Percentiles rank a stretch among this genome's conserved stretches.
Conservation (phyloP, 2,329 filamentous ascomycete species). For the Botryotinia calthae region DNA sequence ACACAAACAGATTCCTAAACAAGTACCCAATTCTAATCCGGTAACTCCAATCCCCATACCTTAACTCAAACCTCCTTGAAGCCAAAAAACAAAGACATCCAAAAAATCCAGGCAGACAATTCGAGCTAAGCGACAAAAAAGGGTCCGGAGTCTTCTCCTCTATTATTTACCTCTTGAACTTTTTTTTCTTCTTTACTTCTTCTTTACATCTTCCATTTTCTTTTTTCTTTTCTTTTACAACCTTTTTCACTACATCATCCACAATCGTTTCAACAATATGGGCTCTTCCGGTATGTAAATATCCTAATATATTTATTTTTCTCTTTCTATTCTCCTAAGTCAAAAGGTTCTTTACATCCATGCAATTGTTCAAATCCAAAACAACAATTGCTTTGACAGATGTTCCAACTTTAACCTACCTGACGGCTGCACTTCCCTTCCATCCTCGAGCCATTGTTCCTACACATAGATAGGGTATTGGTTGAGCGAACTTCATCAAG, state of each 20-base stretch:
- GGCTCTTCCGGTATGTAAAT: not conserved
- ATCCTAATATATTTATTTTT: not conserved
- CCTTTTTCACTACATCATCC: not conserved
- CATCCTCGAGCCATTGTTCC: not conserved
- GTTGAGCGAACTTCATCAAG: not conserved
- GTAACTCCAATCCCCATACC: not conserved
- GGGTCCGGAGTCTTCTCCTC: not conserved
- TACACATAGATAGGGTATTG: not conserved
- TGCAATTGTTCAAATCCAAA: not conserved
- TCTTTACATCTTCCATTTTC: not conserved
- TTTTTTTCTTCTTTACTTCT: not conserved
- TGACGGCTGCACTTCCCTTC: not conserved
- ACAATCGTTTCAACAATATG: not conserved
- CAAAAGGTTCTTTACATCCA: not conserved
- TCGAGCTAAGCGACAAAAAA: conserved; percentile 10
- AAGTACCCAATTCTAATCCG: accelerated
- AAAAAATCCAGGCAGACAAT: not conserved
- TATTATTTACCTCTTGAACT: not conserved
- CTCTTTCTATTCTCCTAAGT: not conserved
- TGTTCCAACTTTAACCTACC: not conserved
- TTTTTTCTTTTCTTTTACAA: not conserved
- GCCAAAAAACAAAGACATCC: not conserved
- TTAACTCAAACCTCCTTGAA: not conserved
- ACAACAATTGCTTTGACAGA: not conserved
- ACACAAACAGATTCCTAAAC: not conserved